phyloP scores from a whole-genome alignment of 805 yeast species.

The Candida hungchunana region DNA sequence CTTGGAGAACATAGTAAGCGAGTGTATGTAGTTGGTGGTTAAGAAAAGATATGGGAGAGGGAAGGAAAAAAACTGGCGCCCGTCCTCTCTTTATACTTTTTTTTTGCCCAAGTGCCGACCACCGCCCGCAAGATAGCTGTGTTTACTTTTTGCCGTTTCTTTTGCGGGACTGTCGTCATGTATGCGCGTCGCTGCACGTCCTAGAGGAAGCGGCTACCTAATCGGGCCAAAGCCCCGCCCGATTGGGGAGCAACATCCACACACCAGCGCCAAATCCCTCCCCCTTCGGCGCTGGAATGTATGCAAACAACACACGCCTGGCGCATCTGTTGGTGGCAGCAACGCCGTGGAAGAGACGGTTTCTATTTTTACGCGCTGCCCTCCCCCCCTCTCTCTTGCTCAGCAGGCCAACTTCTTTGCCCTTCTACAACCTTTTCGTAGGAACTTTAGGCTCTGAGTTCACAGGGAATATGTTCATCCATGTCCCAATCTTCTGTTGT shows the following conservation, averaged over 20 bases:
- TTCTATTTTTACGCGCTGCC: constrained; percentile 5
- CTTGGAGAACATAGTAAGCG: constrained; percentile 33
- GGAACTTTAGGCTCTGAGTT: no score
- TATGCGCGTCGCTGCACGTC: constrained; percentile 1
- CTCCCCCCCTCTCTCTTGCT: no score
- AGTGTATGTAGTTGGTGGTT: constrained; percentile 26
- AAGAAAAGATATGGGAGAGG: constrained; percentile 1
- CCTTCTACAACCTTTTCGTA: no score
- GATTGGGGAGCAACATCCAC: not conserved
- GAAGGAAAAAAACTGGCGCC: constrained; percentile 6
- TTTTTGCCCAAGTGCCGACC: not conserved
- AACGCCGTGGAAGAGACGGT: not conserved
- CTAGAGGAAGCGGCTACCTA: constrained; percentile 1
- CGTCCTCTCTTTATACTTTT: constrained; percentile 16
- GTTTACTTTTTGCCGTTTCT: not conserved
- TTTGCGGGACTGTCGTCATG: not conserved
- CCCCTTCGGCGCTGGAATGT: constrained; percentile 5
- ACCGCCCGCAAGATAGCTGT: not conserved
- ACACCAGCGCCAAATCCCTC: constrained; percentile 1
- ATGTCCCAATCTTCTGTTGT: no score
- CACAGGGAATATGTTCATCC: no score
- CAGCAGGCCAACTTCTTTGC: no score
- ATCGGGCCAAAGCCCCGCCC: constrained; percentile 3
- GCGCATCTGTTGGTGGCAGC: not conserved
- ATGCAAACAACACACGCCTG: not conserved